Evolutionary conservation across 192 early-diverging fungal genomes (phyloP), one percentile per base, ranked within the genome.

Genomic region (Backusella westeae): DNA sequence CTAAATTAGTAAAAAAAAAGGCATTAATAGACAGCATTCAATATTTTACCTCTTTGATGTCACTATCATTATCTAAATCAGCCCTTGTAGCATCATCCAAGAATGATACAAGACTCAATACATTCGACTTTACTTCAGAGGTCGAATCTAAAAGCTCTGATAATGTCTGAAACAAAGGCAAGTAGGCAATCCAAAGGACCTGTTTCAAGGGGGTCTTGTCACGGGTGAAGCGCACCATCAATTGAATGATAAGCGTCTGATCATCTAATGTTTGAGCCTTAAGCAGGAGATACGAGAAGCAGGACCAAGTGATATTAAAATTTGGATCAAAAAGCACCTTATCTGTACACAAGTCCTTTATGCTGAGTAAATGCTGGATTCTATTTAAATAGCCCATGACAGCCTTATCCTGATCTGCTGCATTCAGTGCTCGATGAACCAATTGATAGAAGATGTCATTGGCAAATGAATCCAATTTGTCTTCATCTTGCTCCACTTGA

Each of bases 91-190:
- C 21, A 71, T 21, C 38, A 59, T 59, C 15, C n/a, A 56, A 26
- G 39, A 66, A 23, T 8, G 77, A 65, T n/a, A 73, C 26, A 19
- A 66, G 26, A 52, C 17, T 21, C 9, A 73, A 14, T 15, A 75
- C 35, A 53, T 15, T 6, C 1, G 39, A 26, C 19, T 69, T 75
- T 12, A 69, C 1, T 6, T 67, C 29, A 17, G 32, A 34, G 10
- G n/a, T 69, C 3, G 23, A 74, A 15, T 46, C 75, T 0, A 59
- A 32, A 5, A 66, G 15, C 49, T 90, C 88, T 3, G 85, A 74
- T 23, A 90, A 72, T 34, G 83, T 80, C 42, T 90, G 88, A 44
- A 88, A 86, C 14, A 88, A 75, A 6, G 88, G 86, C 9, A 90
- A 71, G 17, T 88, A 82, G 12, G 83, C 87, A 44, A 87, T 12